Base-by-base conservation (phyloP, 495 filamentous ascomycete genomes). In the Bathelium albidoporum region DNA sequence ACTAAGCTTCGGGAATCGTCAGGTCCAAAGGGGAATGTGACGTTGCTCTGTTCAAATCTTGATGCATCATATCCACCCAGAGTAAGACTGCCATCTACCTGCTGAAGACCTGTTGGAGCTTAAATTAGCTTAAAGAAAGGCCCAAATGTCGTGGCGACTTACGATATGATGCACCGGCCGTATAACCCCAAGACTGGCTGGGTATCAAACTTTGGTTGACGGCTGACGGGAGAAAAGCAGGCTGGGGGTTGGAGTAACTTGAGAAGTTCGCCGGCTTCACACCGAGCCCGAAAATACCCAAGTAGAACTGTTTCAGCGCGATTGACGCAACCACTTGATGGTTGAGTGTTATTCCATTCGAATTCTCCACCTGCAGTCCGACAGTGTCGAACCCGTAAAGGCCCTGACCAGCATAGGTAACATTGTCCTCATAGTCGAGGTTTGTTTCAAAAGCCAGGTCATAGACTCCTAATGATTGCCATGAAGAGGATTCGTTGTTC, bases 251-350 rank as follows among this genome's bases (percentile, higher is more conserved):
- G 4, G 72, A 71, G 18, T 78, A 69, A 36, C 65, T 66, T 22
- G 70, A 76, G 69, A 82, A 82, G 64, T 83, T 83, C 29, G 74
- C 75, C 0, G 78, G 70, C 64, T 76, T 74, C 36, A 77, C 74
- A 60, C 78, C 78, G 49, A 85, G 70, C n/a, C 83, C 84, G 63
- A 86, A 79, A 32, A 80, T 71, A 29, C 71, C 81, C 65, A 85
- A 68, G 69, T 82, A 84, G 61, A 83, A 81, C 39, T 80, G 74
- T 10, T 77, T 70, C 16, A 75, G 62, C 2, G 75, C 74, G 26
- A 82, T 72, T 2, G 69, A 77, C n/a, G 72, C 79, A 24, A 86
- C 73, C 10, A 76, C 74, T 59, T 80, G 78, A 66, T 80, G 73
- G 7, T 73, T 65, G 28, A 84, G 64, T 18, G 72, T 72, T 0